These are phyloP conservation scores for Ceraceosorus bombacis DNA, from an alignment of 1,284 basidiomycete species.

Conservation along the genomic window DNA sequence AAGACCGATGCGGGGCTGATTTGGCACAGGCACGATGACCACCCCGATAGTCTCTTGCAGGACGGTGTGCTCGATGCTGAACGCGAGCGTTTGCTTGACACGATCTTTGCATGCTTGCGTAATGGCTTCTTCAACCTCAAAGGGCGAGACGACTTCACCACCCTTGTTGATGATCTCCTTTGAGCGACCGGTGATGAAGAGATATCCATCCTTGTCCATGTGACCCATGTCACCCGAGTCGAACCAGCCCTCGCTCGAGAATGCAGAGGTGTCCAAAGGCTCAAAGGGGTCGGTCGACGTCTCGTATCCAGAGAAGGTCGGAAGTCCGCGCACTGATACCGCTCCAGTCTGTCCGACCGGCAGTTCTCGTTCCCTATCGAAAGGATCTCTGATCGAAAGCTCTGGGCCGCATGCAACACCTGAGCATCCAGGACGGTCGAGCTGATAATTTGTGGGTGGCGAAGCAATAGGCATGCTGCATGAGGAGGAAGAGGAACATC, in stretches of 20 bases:
- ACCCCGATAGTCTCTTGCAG: constrained; percentile 49
- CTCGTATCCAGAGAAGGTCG: constrained; percentile 47
- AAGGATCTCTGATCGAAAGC: constrained; percentile 45
- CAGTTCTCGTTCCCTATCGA: constrained; percentile 42
- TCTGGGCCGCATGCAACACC: constrained; percentile 47
- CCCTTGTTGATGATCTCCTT: constrained; percentile 50
- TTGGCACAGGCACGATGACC: constrained; percentile 46
- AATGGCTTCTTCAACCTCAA: constrained; percentile 48
- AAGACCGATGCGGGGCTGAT: constrained; percentile 46
- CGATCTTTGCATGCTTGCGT: constrained; percentile 45
- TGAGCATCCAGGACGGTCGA: constrained; percentile 46
- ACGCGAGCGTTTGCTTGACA: constrained; percentile 47
- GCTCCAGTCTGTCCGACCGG: constrained; percentile 44
- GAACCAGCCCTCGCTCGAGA: constrained; percentile 47
- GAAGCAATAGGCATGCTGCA: constrained; percentile 45
- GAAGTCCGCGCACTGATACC: constrained; percentile 44
- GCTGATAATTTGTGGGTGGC: constrained; percentile 45
- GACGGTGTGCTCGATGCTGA: constrained; percentile 47
- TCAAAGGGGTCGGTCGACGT: constrained; percentile 32
- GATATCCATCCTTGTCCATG: constrained; percentile 47
- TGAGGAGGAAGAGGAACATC: too few species aligned
- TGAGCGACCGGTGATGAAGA: constrained; percentile 47
- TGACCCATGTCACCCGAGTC: constrained; percentile 49
- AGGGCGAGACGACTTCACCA: constrained; percentile 48
- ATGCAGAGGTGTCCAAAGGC: constrained; percentile 43